phyloP scores from a whole-genome alignment of 2,329 filamentous ascomycete genomes.

The Didymellaceae sp. region DNA sequence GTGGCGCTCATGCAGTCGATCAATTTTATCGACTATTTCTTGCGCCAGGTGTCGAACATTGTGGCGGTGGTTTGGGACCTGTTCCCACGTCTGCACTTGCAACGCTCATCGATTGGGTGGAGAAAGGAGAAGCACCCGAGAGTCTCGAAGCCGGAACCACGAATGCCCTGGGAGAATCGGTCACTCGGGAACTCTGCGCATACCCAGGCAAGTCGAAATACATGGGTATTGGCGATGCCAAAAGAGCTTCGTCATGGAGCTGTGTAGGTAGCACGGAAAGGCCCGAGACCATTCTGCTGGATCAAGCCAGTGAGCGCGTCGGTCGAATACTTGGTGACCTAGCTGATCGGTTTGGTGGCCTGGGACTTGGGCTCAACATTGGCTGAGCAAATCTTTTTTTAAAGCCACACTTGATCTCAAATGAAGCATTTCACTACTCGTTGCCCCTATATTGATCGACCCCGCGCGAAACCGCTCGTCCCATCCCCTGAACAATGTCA shows the following conservation, averaged over 20 bases:
- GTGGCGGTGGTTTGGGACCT: conserved; percentile 28
- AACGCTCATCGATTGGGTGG: conserved; percentile 39
- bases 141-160: conserved; percentile 28
- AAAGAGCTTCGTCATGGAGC: conserved; percentile 31
- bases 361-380: conserved; percentile 29
- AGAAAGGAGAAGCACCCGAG: conserved; percentile 33
- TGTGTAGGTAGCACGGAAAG: conserved; percentile 31
- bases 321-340: conserved; percentile 27
- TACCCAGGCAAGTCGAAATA: conserved; percentile 29
- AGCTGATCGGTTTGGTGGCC: conserved; percentile 25
- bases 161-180: conserved; percentile 23
- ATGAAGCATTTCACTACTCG: no score
- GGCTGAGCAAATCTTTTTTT: no score
- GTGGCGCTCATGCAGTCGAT: conserved; percentile 31
- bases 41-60: conserved; percentile 39
- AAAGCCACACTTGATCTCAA: no score
- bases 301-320: conserved; percentile 15
- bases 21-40: conserved; percentile 42
- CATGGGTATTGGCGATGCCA: conserved; percentile 24
- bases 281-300: conserved; percentile 8
- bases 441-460: no score
- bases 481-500: no score
- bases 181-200: conserved; percentile 29
- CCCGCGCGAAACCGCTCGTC: no score
- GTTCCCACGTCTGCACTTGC: conserved; percentile 25